These are phyloP conservation scores for Globisporangium emineosum DNA, from an alignment of 352 stramenopile genomes.

Conservation along the genomic window DNA sequence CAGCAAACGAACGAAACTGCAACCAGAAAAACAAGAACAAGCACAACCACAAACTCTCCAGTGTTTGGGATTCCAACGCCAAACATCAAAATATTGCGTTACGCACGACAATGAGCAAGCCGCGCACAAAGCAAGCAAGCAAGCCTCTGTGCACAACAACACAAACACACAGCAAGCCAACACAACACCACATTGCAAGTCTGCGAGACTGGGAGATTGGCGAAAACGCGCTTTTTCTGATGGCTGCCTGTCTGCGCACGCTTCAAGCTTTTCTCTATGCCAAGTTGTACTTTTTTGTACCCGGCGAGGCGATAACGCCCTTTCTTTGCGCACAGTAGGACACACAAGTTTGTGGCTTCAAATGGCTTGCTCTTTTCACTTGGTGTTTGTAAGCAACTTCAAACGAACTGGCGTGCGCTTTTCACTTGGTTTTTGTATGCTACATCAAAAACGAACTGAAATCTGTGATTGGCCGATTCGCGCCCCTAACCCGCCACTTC, in stretches of 20 bases:
- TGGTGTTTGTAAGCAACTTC: background rate
- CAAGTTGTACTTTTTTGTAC: background rate
- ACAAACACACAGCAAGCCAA: background rate
- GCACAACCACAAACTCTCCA: background rate
- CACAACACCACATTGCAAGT: background rate
- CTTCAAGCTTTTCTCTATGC: conserved; percentile 10
- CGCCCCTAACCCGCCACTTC: background rate
- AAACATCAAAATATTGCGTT: conserved; percentile 3
- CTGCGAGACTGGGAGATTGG: background rate
- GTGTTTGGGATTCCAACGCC: background rate
- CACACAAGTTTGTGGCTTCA: conserved; percentile 11
- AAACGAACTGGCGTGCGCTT: background rate
- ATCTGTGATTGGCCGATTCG: conserved; percentile 7
- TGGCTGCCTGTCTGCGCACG: background rate
- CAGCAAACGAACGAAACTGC: background rate
- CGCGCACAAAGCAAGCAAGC: conserved; percentile 4
- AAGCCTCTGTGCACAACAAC: background rate
- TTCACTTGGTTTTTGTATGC: background rate
- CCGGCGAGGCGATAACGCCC: background rate
- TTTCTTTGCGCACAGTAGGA: conserved; percentile 2
- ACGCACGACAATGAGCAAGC: conserved; percentile 5
- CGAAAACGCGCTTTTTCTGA: conserved; percentile 3
- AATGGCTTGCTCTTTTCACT: background rate
- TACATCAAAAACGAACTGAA: background rate
- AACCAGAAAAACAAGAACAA: conserved; percentile 2